Evolutionary conservation across 768 basidiomycete species (phyloP).

Genomic region (Termitomyces sp.): DNA sequence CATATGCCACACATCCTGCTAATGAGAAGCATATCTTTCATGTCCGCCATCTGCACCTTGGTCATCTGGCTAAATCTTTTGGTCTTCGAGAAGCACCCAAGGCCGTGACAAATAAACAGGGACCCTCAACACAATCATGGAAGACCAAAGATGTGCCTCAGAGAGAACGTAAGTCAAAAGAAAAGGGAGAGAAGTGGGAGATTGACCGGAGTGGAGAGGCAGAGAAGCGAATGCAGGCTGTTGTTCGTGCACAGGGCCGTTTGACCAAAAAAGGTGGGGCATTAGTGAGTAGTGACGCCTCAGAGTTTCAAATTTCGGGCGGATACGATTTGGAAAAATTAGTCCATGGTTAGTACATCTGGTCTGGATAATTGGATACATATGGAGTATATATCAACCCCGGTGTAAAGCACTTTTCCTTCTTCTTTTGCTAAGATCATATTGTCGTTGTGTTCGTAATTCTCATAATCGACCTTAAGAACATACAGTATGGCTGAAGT

Average conservation of each 20-base stretch:
- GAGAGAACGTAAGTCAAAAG: conserved; percentile 5
- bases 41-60: conserved; percentile 88
- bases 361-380: background rate
- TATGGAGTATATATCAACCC: background rate
- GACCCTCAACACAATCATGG: conserved; percentile 15
- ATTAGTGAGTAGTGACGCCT: conserved; percentile 59
- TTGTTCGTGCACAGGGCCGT: conserved; percentile 80
- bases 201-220: conserved; percentile 46
- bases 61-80: conserved; percentile 91
- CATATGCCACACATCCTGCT: conserved; percentile 94
- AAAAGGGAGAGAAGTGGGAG: conserved; percentile 30
- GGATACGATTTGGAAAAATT: conserved; percentile 59
- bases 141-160: conserved; percentile 18
- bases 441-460: too few relatives aligned
- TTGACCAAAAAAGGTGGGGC: conserved; percentile 75
- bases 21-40: conserved; percentile 97
- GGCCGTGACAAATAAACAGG: conserved; percentile 29
- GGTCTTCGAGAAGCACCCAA: conserved; percentile 83
- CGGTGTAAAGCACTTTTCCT: background rate
- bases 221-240: conserved; percentile 81
- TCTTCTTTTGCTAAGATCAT: too few relatives aligned
- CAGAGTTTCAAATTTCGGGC: conserved; percentile 77
- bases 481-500: too few relatives aligned
- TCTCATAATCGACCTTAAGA: too few relatives aligned
- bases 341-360: conserved; percentile 23